phyloP scores from a whole-genome alignment of 352 stramenopile species.

The Phytophthora podocarpi region DNA sequence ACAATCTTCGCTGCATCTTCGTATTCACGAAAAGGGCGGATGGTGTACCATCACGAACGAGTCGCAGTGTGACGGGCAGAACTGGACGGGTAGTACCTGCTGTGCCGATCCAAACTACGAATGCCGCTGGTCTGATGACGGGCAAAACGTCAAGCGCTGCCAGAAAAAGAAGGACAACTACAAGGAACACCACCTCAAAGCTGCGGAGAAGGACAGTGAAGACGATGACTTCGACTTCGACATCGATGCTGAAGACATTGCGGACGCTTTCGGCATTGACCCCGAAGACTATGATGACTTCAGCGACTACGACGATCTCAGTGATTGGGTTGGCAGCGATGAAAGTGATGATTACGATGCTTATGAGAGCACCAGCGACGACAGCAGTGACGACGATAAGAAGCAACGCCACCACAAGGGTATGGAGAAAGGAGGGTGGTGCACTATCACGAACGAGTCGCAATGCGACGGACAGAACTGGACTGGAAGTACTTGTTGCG shows the following conservation, averaged over 20 bases:
- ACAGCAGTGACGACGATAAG: background rate
- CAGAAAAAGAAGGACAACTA: slow-evolving; percentile 5
- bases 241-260: background rate
- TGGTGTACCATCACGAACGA: slow-evolving; percentile 10
- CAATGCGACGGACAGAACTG: too few relatives aligned
- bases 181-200: background rate
- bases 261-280: background rate
- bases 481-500: too few relatives aligned
- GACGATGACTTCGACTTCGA: background rate
- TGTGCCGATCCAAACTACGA: too few relatives aligned
- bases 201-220: background rate
- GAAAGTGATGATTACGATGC: background rate
- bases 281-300: background rate
- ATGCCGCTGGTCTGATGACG: too few relatives aligned
- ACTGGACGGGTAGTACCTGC: too few relatives aligned
- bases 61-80: too few relatives aligned
- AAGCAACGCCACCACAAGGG: background rate
- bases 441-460: slow-evolving; percentile 14
- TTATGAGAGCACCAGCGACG: too few relatives aligned
- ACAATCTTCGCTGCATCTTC: slow-evolving; percentile 6
- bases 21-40: background rate
- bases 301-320: background rate
- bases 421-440: background rate
- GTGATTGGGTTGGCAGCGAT: background rate
- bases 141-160: slow-evolving; percentile 8